Percentiles rank a stretch among this genome's conserved stretches.
These are phyloP conservation scores for Candida railenensis DNA, from an alignment of 805 yeast genomes.

Conservation along the genomic window DNA sequence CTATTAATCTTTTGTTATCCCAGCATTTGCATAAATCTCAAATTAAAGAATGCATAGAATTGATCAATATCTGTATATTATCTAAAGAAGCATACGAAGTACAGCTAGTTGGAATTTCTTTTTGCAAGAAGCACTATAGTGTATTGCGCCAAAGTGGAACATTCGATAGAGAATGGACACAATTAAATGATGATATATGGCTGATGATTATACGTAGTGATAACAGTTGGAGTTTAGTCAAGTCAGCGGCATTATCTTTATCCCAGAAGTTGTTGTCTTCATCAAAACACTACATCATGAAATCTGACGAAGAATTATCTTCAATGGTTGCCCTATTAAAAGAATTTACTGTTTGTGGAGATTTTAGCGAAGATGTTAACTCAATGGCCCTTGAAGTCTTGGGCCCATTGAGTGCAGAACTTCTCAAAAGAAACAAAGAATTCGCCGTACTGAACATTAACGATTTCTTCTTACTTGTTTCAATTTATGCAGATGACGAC, in stretches of 20 bases:
- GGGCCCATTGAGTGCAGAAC: constrained; percentile 41
- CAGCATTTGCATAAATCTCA: constrained; percentile 12
- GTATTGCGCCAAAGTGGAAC: not conserved
- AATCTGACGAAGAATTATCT: not conserved
- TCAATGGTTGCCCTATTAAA: constrained; percentile 25
- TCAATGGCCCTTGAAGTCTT: constrained; percentile 50
- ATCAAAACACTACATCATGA: constrained; percentile 15
- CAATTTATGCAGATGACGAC: constrained; percentile 36
- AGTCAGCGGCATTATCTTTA: constrained; percentile 38
- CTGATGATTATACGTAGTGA: constrained; percentile 18
- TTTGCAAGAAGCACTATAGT: constrained; percentile 14
- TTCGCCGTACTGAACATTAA: not conserved
- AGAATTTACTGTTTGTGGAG: constrained; percentile 19
- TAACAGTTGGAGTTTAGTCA: constrained; percentile 42
- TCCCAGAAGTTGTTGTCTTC: constrained; percentile 21
- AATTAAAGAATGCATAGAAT: constrained; percentile 16
- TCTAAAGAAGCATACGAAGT: constrained; percentile 45
- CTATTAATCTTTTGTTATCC: constrained; percentile 27
- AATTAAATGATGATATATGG: constrained; percentile 13
- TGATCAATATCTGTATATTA: constrained; percentile 32
- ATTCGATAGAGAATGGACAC: not conserved
- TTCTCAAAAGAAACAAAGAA: not conserved
- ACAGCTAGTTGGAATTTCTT: constrained; percentile 39
- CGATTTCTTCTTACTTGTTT: constrained; percentile 26
- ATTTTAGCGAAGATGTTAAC: constrained; percentile 45